These are phyloP conservation scores for Hymenotorrendiella dingleyae DNA, from an alignment of 2,329 filamentous ascomycete species.

Conservation along the genomic window DNA sequence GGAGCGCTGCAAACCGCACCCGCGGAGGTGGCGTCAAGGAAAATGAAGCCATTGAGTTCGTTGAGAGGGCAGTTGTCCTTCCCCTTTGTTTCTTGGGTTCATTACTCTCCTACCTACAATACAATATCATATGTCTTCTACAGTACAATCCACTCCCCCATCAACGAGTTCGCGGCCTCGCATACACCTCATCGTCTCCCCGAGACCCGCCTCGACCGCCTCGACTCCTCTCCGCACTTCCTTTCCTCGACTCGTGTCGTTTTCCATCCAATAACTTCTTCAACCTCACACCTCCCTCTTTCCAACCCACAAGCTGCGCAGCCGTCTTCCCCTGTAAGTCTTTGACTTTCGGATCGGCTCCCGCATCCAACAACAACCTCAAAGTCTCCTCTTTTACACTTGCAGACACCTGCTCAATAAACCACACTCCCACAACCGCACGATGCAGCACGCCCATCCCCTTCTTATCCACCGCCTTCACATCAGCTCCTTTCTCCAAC, in stretches of 20 bases:
- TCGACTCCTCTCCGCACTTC: neutral
- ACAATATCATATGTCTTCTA: too few species aligned
- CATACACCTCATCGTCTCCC: neutral
- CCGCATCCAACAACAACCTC: conserved; percentile 14
- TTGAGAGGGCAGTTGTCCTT: too few species aligned
- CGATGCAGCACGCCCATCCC: conserved; percentile 16
- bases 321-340: conserved; percentile 15
- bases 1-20: too few species aligned
- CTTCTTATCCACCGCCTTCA: conserved; percentile 13
- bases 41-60: too few species aligned
- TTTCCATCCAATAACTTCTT: conserved; percentile 9
- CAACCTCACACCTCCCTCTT: conserved; percentile 13
- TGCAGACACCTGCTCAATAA: conserved; percentile 7
- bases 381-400: conserved; percentile 14
- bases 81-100: too few species aligned
- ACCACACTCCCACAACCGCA: conserved; percentile 14
- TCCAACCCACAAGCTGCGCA: conserved; percentile 8
- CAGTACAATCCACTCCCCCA: too few species aligned
- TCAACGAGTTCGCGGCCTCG: neutral
- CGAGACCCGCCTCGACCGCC: neutral
- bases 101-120: too few species aligned
- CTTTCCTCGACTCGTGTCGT: neutral
- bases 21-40: too few species aligned
- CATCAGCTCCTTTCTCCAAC: conserved; percentile 10
- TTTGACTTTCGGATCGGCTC: conserved; percentile 12